These are phyloP conservation scores for Lagerstroemia speciosa DNA, from an alignment of 345 rosid genomes.

Conservation along the genomic window DNA sequence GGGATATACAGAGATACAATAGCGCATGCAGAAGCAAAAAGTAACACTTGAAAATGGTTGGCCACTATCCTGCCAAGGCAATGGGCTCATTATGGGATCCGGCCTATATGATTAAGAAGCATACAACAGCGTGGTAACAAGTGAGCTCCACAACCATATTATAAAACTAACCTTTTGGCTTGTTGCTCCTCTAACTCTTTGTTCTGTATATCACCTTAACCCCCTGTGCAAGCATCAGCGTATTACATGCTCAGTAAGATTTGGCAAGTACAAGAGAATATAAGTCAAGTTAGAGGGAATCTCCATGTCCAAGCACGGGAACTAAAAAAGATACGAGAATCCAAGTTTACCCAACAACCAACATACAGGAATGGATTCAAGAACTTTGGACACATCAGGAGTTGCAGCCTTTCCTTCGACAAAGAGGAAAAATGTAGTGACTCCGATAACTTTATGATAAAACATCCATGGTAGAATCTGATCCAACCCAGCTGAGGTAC, in stretches of 20 bases:
- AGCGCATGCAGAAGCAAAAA: background rate
- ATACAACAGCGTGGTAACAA: background rate
- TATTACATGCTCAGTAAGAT: conserved; percentile 6
- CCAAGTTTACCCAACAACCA: conserved; percentile 2
- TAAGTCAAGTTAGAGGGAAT: conserved; percentile 5
- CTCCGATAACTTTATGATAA: conserved; percentile 93
- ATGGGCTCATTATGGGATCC: background rate
- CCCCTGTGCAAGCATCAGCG: conserved; percentile 40
- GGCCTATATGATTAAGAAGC: background rate
- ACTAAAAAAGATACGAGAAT: conserved; percentile 6
- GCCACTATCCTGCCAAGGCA: background rate
- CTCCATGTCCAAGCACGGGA: background rate
- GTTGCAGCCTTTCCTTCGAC: conserved; percentile 97
- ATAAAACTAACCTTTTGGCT: conserved; percentile 55
- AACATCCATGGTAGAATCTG: conserved; percentile 98
- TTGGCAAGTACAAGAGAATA: conserved; percentile 1
- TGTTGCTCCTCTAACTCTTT: conserved; percentile 87
- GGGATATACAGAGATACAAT: background rate
- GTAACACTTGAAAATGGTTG: background rate
- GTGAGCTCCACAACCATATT: background rate
- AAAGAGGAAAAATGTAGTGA: conserved; percentile 75
- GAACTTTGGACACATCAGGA: conserved; percentile 59
- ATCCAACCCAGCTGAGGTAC: conserved; percentile 89
- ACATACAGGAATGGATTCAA: conserved; percentile 81
- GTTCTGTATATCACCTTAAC: conserved; percentile 82